Evolutionary conservation across 2,329 filamentous ascomycete species (phyloP).

Genomic region (Chaetothyriales sp.): DNA sequence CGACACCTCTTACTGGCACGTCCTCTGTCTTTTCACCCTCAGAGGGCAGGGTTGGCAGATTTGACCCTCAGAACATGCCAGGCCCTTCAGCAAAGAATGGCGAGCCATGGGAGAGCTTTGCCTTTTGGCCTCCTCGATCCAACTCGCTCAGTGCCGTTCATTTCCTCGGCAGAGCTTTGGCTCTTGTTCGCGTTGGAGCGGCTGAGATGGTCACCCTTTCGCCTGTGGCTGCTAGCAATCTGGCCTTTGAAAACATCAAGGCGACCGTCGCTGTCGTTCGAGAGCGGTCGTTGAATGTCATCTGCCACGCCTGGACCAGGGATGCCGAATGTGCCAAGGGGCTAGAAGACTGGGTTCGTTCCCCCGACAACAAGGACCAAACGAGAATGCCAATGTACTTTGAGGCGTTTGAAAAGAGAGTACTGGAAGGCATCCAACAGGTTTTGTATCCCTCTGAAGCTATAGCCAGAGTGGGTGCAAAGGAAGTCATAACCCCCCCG

Average conservation of each 20-base stretch:
- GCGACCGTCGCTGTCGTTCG: constrained; percentile 60
- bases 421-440: constrained; percentile 81
- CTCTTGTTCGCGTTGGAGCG: constrained; percentile 70
- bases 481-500: constrained; percentile 69
- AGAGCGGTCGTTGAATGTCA: constrained; percentile 70
- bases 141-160: constrained; percentile 87
- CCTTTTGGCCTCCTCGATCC: constrained; percentile 88
- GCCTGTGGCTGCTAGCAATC: constrained; percentile 43
- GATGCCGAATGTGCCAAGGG: constrained; percentile 87
- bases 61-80: constrained; percentile 64
- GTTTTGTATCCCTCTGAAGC: constrained; percentile 87
- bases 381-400: constrained; percentile 85
- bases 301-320: constrained; percentile 81
- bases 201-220: constrained; percentile 68
- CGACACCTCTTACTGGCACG: constrained; percentile 50
- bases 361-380: constrained; percentile 65
- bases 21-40: constrained; percentile 39
- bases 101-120: constrained; percentile 81
- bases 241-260: constrained; percentile 56
- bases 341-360: constrained; percentile 84
- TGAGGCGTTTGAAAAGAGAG: constrained; percentile 64
- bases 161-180: constrained; percentile 69
- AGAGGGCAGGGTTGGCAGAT: constrained; percentile 56
- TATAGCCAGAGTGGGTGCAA: constrained; percentile 55
- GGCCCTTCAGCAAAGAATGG: constrained; percentile 62